Conservation (phyloP, 345 rosid species). For the Salix udensis region DNA sequence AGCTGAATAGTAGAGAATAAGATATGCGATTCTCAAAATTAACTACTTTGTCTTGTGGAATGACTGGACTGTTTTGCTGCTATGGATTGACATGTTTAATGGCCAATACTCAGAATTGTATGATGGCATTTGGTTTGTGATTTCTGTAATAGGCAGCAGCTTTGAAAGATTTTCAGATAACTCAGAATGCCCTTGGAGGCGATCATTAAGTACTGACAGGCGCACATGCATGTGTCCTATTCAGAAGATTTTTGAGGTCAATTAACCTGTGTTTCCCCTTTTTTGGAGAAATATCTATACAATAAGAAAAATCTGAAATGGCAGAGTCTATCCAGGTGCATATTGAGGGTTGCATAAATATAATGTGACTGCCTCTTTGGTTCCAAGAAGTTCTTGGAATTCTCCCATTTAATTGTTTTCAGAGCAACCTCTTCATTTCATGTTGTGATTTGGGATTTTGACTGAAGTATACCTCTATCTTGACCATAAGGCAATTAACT, state of each 20-base stretch:
- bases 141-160: not conserved
- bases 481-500: not conserved
- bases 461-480: not conserved
- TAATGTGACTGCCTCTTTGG: not conserved
- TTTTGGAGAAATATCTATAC: not conserved
- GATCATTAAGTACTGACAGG: not conserved
- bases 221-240: not conserved
- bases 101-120: not conserved
- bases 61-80: not conserved
- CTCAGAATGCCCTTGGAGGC: not conserved
- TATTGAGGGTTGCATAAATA: not conserved
- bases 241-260: not conserved
- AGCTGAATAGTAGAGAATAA: not conserved
- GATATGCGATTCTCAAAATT: not conserved
- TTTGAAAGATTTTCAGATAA: not conserved
- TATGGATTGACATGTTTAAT: not conserved
- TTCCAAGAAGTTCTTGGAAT: not conserved
- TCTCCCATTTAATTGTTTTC: not conserved
- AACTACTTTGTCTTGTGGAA: not conserved
- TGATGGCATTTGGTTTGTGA: not conserved
- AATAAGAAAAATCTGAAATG: not conserved
- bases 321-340: not conserved
- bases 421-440: not conserved
- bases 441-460: not conserved
- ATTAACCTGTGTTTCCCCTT: not conserved